phyloP scores from a whole-genome alignment of 2,329 filamentous ascomycete genomes.

The Monosporascus sp. region DNA sequence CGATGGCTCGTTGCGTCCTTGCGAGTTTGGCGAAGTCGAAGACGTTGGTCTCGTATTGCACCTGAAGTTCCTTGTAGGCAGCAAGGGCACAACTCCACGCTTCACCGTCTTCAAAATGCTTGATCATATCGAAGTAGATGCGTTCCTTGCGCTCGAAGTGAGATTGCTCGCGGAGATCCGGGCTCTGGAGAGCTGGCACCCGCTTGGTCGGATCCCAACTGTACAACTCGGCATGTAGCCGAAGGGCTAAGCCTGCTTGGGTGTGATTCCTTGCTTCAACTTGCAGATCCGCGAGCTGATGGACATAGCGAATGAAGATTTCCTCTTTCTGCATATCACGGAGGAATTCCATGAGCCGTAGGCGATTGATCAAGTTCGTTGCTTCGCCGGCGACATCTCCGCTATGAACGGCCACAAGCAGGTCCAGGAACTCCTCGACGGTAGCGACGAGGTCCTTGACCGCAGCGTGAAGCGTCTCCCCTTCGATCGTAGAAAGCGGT shows the following conservation, averaged over 20 bases:
- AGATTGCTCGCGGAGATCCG: constrained; percentile 74
- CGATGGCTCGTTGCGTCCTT: constrained; percentile 82
- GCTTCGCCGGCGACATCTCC: constrained; percentile 68
- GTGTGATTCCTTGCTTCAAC: constrained; percentile 70
- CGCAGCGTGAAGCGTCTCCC: constrained; percentile 70
- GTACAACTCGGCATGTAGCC: constrained; percentile 87
- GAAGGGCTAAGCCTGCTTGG: constrained; percentile 82
- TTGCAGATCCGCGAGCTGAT: constrained; percentile 80
- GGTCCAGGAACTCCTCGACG: constrained; percentile 83
- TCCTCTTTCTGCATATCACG: constrained; percentile 96
- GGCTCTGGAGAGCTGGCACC: constrained; percentile 63
- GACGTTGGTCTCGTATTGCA: constrained; percentile 83
- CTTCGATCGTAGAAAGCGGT: constrained; percentile 56
- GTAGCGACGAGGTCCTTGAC: constrained; percentile 76
- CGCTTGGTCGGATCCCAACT: constrained; percentile 75
- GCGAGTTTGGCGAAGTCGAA: constrained; percentile 93
- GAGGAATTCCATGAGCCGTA: constrained; percentile 92
- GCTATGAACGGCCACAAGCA: constrained; percentile 84
- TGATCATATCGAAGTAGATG: constrained; percentile 92
- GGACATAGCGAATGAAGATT: constrained; percentile 93
- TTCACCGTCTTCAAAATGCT: constrained; percentile 88
- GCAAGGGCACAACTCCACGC: constrained; percentile 85
- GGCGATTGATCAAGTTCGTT: constrained; percentile 77
- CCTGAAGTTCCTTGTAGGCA: constrained; percentile 83
- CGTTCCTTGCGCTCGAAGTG: constrained; percentile 90